Conservation (phyloP, 2,329 filamentous ascomycete genomes). For the Monosporascus sp. region DNA sequence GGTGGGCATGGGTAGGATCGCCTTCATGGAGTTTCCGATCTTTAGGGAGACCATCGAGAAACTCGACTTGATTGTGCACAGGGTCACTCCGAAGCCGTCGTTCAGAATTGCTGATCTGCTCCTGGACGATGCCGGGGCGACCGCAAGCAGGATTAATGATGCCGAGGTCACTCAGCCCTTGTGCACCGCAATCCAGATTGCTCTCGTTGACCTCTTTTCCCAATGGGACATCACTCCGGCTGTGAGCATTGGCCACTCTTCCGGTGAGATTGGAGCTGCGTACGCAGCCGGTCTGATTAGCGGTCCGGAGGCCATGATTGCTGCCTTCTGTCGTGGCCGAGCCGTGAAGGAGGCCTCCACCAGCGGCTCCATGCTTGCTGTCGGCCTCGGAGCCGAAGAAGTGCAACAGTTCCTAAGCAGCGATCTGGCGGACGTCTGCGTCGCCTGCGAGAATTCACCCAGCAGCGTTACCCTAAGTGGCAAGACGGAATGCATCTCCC, state of each 20-base stretch:
- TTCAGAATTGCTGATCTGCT: slow-evolving; percentile 10
- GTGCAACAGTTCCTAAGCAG: slow-evolving; percentile 26
- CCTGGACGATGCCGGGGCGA: neutral
- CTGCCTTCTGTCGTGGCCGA: slow-evolving; percentile 19
- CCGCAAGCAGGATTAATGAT: slow-evolving; percentile 8
- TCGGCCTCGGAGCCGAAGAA: slow-evolving; percentile 21
- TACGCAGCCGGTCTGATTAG: slow-evolving; percentile 27
- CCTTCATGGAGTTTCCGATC: neutral
- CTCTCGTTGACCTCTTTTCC: slow-evolving; percentile 35
- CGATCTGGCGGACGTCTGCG: slow-evolving; percentile 29
- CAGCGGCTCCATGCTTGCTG: slow-evolving; percentile 26
- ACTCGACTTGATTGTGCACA: slow-evolving; percentile 9
- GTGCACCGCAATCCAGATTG: slow-evolving; percentile 41
- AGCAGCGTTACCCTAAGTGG: slow-evolving; percentile 45
- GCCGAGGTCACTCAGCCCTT: slow-evolving; percentile 27
- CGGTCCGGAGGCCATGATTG: slow-evolving; percentile 20
- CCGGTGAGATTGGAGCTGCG: slow-evolving; percentile 40
- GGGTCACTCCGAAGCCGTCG: slow-evolving; percentile 3
- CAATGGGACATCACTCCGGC: slow-evolving; percentile 29
- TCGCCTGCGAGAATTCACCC: slow-evolving; percentile 34
- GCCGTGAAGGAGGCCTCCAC: slow-evolving; percentile 8
- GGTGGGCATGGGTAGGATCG: slow-evolving; percentile 2
- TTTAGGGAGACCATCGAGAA: slow-evolving; percentile 5
- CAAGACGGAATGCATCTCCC: slow-evolving; percentile 36
- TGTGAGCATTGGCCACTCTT: slow-evolving; percentile 32